Evolutionary conservation across 495 filamentous ascomycete species (phyloP).

Genomic region (Staphylotrichum tortipilum): DNA sequence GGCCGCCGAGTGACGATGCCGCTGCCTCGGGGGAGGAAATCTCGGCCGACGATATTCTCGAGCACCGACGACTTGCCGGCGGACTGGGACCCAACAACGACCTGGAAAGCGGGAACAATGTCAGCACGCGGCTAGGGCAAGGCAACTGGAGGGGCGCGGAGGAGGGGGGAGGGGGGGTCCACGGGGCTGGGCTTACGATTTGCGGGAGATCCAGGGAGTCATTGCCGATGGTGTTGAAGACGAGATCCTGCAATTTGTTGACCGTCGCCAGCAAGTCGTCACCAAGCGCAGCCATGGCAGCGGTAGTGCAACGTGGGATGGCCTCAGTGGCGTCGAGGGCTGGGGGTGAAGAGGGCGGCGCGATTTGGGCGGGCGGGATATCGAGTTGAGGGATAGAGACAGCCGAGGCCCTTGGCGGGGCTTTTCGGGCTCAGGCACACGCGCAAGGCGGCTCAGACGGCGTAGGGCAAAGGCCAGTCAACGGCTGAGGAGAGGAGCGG

Average conservation of each 20-base stretch:
- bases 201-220: slow-evolving; percentile 96
- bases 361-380: neutral
- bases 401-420: neutral
- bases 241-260: slow-evolving; percentile 94
- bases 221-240: slow-evolving; percentile 99
- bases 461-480: neutral
- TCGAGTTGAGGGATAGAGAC: neutral
- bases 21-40: slow-evolving; percentile 92
- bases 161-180: neutral
- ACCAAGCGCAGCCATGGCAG: slow-evolving; percentile 57
- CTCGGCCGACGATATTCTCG: slow-evolving; percentile 96
- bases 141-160: neutral
- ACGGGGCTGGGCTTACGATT: slow-evolving; percentile 60
- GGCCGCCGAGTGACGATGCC: slow-evolving; percentile 94
- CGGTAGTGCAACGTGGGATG: neutral
- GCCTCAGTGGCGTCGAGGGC: neutral
- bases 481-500: slow-evolving; percentile 5
- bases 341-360: slow-evolving; percentile 1
- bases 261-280: slow-evolving; percentile 88
- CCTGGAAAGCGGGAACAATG: slow-evolving; percentile 44
- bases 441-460: neutral
- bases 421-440: neutral
- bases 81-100: slow-evolving; percentile 96
- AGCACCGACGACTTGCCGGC: slow-evolving; percentile 99
- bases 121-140: too few relatives aligned